These are phyloP conservation scores for Hypoxylon sp. DNA, from an alignment of 2,329 filamentous ascomycete genomes.

Conservation along the genomic window DNA sequence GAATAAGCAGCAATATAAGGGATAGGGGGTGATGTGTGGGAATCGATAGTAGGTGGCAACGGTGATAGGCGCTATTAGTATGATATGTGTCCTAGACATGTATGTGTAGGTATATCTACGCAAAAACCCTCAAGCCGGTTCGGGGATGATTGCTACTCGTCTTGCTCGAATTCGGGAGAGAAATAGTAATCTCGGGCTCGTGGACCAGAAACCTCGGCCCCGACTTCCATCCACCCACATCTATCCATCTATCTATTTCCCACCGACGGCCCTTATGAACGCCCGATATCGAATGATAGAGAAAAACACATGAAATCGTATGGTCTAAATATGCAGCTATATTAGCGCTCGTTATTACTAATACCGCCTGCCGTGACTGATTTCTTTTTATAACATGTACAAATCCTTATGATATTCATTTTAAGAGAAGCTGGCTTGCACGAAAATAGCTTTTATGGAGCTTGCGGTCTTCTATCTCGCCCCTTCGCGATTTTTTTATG, in stretches of 20 bases:
- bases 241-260: neutral
- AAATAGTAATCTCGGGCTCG: slow-evolving; percentile 31
- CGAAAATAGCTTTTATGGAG: slow-evolving; percentile 4
- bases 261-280: neutral
- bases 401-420: neutral
- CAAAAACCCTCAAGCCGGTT: slow-evolving; percentile 4
- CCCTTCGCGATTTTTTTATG: neutral
- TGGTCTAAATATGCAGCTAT: neutral
- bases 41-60: neutral
- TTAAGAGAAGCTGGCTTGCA: neutral
- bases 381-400: neutral
- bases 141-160: neutral
- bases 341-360: neutral
- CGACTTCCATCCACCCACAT: slow-evolving; percentile 10
- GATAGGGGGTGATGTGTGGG: neutral
- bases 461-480: slow-evolving; percentile 3
- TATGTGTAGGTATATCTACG: neutral
- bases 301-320: neutral
- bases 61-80: neutral
- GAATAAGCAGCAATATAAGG: neutral
- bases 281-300: slow-evolving; percentile 1
- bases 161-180: neutral
- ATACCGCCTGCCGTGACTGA: neutral
- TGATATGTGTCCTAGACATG: slow-evolving; percentile 2
- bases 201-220: slow-evolving; percentile 20